Base-by-base conservation (phyloP, 2,329 filamentous ascomycete species). In the Aureobasidium sp. region DNA sequence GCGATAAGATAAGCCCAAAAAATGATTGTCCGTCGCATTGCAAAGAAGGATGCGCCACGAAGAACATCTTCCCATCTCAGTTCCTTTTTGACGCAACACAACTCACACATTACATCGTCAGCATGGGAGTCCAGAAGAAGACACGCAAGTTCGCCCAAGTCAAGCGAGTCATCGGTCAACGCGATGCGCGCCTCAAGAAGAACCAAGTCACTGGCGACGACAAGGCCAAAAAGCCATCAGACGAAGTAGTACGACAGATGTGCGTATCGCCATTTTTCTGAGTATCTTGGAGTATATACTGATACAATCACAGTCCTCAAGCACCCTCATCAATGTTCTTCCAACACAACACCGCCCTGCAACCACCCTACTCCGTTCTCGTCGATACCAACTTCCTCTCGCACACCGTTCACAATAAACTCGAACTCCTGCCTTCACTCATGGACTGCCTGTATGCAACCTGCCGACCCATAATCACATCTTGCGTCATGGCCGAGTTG, bases 381-480 rank as follows among this genome's bases (percentile, higher is more conserved):
- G 83, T 94, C 70, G 90, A 96, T 74, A 93, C 91, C 74, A 96
- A 96, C 73, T 96, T 96, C 72, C 82, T 96, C 66, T 90, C 87
- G 42, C 91, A 96, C 75, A 94, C 91, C 0, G 90, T 97, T 1
- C 89, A 92, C 75, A 86, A 88, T 68, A 97, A 99, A 78, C 84
- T 97, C 23, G 90, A 92, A 37, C 79, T 97, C 13, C 82, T 96
- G 23, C 87, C 93, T 64, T 87, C 88, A 3, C 90, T 97, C 80
- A 96, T 97, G 90, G 91, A 97, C 74, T 89, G 90, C 60, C 82
- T 99, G 5, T 96, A 92, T 73, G 93, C 93, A 20, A 95, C 95
- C 70, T 94, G 90, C 73, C 90, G 87, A 26, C 91, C 91, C 20
- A 88, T 94, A 66, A 91, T 97, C 67, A 96, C 91, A 1, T 84